phyloP scores from a whole-genome alignment of 176 grass and related monocot species.

The Oryza brachyantha region DNA sequence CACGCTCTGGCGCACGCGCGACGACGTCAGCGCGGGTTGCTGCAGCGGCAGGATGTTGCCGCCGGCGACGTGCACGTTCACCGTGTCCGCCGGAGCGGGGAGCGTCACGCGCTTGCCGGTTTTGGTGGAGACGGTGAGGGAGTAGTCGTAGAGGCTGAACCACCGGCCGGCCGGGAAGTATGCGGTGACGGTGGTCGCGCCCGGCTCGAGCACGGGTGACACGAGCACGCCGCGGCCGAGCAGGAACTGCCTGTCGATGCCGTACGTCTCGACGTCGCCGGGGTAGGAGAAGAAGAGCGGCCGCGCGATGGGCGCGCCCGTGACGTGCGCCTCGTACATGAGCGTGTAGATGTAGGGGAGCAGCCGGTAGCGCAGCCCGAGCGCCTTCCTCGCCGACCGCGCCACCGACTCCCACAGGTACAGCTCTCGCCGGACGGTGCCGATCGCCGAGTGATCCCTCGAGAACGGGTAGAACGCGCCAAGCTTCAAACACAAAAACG shows the following conservation, averaged over 20 bases:
- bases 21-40: constrained; percentile 41
- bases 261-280: constrained; percentile 45
- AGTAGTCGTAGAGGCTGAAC: constrained; percentile 67
- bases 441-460: constrained; percentile 64
- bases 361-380: constrained; percentile 67
- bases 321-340: constrained; percentile 69
- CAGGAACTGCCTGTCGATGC: constrained; percentile 60
- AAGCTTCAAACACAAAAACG: constrained; percentile 35
- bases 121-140: neutral
- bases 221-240: constrained; percentile 64
- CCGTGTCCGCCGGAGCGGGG: constrained; percentile 45
- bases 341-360: constrained; percentile 80
- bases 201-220: constrained; percentile 50
- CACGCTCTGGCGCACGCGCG: constrained; percentile 27
- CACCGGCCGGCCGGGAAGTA: constrained; percentile 73
- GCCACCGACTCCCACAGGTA: constrained; percentile 74
- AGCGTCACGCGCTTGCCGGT: constrained; percentile 44
- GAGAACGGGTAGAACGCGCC: constrained; percentile 94
- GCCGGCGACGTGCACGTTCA: constrained; percentile 62
- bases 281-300: constrained; percentile 95
- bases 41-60: constrained; percentile 62
- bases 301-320: constrained; percentile 63
- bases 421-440: constrained; percentile 55
- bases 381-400: constrained; percentile 56
- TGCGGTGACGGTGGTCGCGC: constrained; percentile 42